phyloP scores from a whole-genome alignment of 2,329 filamentous ascomycete genomes.

The Aspergillus tubingensis region DNA sequence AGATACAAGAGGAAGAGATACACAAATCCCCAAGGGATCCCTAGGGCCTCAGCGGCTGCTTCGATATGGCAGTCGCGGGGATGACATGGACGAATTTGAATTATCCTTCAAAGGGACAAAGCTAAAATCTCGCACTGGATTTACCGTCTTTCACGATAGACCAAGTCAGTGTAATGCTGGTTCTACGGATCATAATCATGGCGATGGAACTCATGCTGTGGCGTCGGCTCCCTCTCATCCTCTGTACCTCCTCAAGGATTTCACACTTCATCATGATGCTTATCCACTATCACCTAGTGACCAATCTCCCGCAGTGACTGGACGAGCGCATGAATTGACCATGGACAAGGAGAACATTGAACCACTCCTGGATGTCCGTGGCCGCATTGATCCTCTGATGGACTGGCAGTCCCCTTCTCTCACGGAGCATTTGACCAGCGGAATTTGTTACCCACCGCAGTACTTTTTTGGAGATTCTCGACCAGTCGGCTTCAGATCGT shows the following conservation, averaged over 20 bases:
- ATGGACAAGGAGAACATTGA: conserved; percentile 44
- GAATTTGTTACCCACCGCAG: conserved; percentile 26
- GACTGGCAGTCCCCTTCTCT: conserved; percentile 29
- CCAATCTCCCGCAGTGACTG: conserved; percentile 15
- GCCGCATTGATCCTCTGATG: conserved; percentile 27
- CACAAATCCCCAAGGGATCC: conserved; percentile 25
- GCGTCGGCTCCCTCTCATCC: conserved; percentile 25
- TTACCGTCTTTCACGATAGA: conserved; percentile 43
- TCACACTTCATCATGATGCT: conserved; percentile 9
- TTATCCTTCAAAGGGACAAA: conserved; percentile 33
- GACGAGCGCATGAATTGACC: conserved; percentile 12
- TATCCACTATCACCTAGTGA: conserved; percentile 20
- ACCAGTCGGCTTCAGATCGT: conserved; percentile 24
- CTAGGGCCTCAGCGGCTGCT: conserved; percentile 20
- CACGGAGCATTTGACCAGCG: conserved; percentile 19
- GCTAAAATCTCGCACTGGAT: conserved; percentile 31
- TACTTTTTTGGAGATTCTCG: conserved; percentile 30
- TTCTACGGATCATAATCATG: conserved; percentile 14
- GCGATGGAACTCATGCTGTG: conserved; percentile 9
- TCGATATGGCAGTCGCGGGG: conserved; percentile 22
- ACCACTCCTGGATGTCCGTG: conserved; percentile 30
- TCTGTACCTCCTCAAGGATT: conserved; percentile 21
- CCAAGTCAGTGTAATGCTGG: conserved; percentile 11
- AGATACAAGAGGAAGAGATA: conserved; percentile 16
- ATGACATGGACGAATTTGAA: conserved; percentile 37